Evolutionary conservation across 2,329 filamentous ascomycete species (phyloP), one percentile per base, ranked within the genome.

Genomic region (Teratosphaeria viscida): DNA sequence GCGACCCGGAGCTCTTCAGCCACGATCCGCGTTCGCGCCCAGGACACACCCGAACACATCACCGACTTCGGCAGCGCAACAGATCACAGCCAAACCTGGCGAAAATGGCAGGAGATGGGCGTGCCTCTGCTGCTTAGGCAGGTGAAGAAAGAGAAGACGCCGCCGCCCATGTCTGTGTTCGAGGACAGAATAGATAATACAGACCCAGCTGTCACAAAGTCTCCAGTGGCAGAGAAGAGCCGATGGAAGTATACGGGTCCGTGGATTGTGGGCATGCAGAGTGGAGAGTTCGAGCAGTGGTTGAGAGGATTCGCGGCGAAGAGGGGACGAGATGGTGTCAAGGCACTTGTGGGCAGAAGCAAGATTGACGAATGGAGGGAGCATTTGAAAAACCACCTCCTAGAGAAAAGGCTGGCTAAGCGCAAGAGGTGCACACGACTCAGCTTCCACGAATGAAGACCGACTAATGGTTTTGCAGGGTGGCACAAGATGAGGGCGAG

Each of bases 51-150:
- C 66, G 91, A 96, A 75, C 88, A 91, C 72, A 82, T 96, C 66
- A 96, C 92, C 70, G 91, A 96, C 70, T 97, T 91, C 74, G 81
- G 85, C 63, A 91, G 89, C 43, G 88, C 91, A 0, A 83, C 86
- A 59, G 90, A 96, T 73, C 90, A 95, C 74, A 83, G 86, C 57
- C 77, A 90, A 66, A 91, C 90, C 7, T 78, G 95, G 59, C 80
- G 85, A 70, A 97, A 96, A 78, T 96, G 88, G 77, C 87, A 90
- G 71, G 89, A 95, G 73, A 79, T 96, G 72, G 81, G 84, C 60
- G 76, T 96, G 58, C 85, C 89, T 5, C 77, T 96, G 61, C 82
- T 85, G 19, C 78, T 84, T 29, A 72, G 72, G 29, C 65, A 68
- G 37, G 55, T 58, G 11, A 66, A 62, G 56, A 35, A 23, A 19